phyloP scores from a whole-genome alignment of 2,329 filamentous ascomycete genomes.

The Tothia fuscella region DNA sequence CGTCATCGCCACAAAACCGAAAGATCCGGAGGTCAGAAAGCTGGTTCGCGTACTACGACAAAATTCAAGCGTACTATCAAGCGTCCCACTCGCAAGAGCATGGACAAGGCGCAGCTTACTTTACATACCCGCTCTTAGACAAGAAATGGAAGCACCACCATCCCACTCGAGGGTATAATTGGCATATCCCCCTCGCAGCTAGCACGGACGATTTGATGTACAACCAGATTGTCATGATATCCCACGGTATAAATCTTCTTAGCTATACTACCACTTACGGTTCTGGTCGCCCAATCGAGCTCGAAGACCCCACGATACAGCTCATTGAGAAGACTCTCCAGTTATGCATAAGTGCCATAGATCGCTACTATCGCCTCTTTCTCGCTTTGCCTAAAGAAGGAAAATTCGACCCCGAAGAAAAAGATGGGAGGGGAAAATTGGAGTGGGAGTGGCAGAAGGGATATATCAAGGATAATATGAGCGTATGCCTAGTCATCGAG shows the following conservation, averaged over 20 bases:
- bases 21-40: conserved; percentile 1
- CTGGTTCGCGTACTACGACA: background rate
- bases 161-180: conserved; percentile 3
- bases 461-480: too few species aligned
- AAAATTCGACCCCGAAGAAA: too few species aligned
- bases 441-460: too few species aligned
- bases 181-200: background rate
- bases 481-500: too few species aligned
- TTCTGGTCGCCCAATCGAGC: background rate
- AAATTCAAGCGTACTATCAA: background rate
- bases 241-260: conserved; percentile 5
- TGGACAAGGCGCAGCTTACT: background rate
- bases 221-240: conserved; percentile 1
- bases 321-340: background rate
- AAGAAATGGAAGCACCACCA: background rate
- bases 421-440: too few species aligned
- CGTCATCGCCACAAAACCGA: background rate
- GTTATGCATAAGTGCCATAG: background rate
- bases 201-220: background rate
- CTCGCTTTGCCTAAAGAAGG: too few species aligned
- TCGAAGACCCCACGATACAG: background rate
- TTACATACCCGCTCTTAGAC: background rate
- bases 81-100: background rate
- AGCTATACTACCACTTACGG: background rate
- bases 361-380: too few species aligned